Conservation (phyloP, 257 asterid genomes). For the Solanum medicagineum region DNA sequence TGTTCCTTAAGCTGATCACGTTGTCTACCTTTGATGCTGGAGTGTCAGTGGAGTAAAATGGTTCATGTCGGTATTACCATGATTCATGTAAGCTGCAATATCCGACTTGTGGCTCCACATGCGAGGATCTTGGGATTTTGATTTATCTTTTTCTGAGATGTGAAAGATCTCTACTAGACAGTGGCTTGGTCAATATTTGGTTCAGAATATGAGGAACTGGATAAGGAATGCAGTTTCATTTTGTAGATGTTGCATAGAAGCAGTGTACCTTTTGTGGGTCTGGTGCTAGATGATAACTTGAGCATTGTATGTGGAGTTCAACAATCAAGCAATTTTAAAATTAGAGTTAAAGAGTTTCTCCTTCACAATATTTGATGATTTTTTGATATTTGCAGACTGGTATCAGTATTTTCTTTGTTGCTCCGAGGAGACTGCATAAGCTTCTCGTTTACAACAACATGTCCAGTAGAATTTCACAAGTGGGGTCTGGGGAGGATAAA, state of each 20-base stretch:
- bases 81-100: background rate
- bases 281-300: background rate
- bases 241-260: background rate
- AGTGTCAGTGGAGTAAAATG: background rate
- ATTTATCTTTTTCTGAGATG: background rate
- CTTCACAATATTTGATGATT: background rate
- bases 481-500: no score
- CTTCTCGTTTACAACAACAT: conserved; percentile 3
- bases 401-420: background rate
- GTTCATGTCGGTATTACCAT: background rate
- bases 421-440: conserved; percentile 32
- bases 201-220: background rate
- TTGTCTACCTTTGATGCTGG: background rate
- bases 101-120: background rate
- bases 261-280: background rate
- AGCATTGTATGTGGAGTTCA: background rate
- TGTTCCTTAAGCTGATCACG: background rate
- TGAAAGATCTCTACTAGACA: background rate
- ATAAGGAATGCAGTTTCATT: background rate
- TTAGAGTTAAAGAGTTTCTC: background rate
- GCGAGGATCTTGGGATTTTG: background rate
- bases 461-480: no score
- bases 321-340: background rate
- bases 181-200: background rate
- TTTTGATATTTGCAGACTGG: conserved; percentile 17